A percentile compares a stretch with the other conserved stretches of the same genome.
Conservation (phyloP, 164 flowering plant species). For the Akebia trifoliata region DNA sequence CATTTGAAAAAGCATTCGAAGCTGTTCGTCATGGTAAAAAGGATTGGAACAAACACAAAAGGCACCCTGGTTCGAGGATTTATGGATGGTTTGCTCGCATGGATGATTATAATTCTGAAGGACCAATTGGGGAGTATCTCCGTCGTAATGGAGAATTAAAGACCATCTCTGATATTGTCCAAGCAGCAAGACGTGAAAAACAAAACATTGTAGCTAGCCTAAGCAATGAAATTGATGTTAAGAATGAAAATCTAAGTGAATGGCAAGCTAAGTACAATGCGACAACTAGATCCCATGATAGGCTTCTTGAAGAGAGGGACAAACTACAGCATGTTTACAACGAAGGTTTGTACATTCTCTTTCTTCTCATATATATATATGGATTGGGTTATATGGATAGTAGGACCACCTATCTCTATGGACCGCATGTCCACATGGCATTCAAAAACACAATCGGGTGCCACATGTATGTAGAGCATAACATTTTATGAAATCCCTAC, state of each 20-base stretch:
- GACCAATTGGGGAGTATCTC: slow-evolving; percentile 64
- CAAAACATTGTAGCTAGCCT: slow-evolving; percentile 58
- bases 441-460: too few relatives aligned
- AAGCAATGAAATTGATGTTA: slow-evolving; percentile 59
- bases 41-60: slow-evolving; percentile 44
- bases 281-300: slow-evolving; percentile 31
- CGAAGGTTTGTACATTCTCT: slow-evolving; percentile 48
- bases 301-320: slow-evolving; percentile 56
- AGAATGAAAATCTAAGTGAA: slow-evolving; percentile 50
- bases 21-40: slow-evolving; percentile 46
- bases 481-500: too few relatives aligned
- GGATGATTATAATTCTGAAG: slow-evolving; percentile 57
- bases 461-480: too few relatives aligned
- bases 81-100: slow-evolving; percentile 95
- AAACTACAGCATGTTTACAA: slow-evolving; percentile 56
- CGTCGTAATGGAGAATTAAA: slow-evolving; percentile 63
- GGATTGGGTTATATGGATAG: too few relatives aligned
- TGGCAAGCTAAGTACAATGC: slow-evolving; percentile 43
- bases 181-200: slow-evolving; percentile 64
- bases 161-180: slow-evolving; percentile 59
- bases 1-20: slow-evolving; percentile 15
- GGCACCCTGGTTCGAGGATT: slow-evolving; percentile 31
- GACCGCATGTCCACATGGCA: too few relatives aligned
- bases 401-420: too few relatives aligned
- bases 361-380: too few relatives aligned